Conservation (phyloP, 2,329 filamentous ascomycete species). For the Colletotrichum melonis region DNA sequence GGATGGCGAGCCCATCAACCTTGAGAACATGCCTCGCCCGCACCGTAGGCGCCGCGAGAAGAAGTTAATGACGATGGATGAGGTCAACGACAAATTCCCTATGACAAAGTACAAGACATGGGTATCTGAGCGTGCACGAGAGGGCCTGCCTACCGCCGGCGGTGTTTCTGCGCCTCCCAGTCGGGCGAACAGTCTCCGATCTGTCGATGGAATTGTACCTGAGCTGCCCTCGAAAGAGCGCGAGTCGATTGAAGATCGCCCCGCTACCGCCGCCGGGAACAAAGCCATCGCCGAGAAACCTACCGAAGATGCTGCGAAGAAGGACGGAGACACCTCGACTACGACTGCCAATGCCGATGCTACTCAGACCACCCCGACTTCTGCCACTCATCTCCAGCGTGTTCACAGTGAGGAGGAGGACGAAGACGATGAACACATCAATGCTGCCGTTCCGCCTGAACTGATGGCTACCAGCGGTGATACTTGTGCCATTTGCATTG, state of each 20-base stretch:
- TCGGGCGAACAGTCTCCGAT: constrained; percentile 78
- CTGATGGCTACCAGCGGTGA: constrained; percentile 86
- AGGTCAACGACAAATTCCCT: constrained; percentile 97
- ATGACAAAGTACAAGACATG: constrained; percentile 97
- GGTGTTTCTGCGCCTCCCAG: constrained; percentile 83
- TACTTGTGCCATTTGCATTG: constrained; percentile 95
- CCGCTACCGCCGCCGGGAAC: constrained; percentile 16
- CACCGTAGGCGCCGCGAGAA: constrained; percentile 93
- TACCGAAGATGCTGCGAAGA: constrained; percentile 13
- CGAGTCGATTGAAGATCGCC: constrained; percentile 52
- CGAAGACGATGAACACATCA: constrained; percentile 83
- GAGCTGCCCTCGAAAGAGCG: constrained; percentile 51
- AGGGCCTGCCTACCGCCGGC: constrained; percentile 85
- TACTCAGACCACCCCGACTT: constrained; percentile 23
- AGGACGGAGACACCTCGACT: constrained; percentile 23
- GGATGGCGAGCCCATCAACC: constrained; percentile 88
- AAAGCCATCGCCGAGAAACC: constrained; percentile 26
- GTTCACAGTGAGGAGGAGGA: constrained; percentile 65
- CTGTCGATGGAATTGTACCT: constrained; percentile 67
- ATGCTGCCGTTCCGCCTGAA: constrained; percentile 84
- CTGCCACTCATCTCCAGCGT: constrained; percentile 48
- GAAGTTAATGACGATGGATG: constrained; percentile 99
- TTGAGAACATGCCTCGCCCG: constrained; percentile 85
- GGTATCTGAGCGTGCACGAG: constrained; percentile 84
- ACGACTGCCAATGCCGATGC: neutral